Evolutionary conservation across 179 eudicot genomes (phyloP).

Genomic region (Monotropa hypopitys): DNA sequence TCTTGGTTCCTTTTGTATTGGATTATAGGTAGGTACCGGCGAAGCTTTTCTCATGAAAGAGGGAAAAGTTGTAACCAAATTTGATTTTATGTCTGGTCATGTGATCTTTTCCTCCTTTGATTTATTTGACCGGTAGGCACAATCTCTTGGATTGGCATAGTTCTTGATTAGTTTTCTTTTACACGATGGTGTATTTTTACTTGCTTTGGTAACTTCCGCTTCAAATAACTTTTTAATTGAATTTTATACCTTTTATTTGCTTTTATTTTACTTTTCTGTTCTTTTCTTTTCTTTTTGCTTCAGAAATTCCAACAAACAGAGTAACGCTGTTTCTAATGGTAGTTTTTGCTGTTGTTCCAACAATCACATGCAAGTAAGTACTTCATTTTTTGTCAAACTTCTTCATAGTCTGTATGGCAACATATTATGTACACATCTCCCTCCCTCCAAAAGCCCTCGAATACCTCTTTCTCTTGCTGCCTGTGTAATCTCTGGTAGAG

Average conservation of each 20-base stretch:
- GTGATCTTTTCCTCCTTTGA: not conserved
- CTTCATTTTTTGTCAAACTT: not conserved
- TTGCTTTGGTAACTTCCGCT: not conserved
- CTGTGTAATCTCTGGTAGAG: not conserved
- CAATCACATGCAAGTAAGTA: constrained; percentile 74
- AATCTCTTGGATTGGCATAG: not conserved
- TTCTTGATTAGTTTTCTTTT: not conserved
- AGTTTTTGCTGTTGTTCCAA: constrained; percentile 77
- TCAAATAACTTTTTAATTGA: not conserved
- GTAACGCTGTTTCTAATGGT: constrained; percentile 51
- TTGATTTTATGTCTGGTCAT: not conserved
- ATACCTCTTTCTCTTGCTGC: not conserved
- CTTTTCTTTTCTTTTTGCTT: constrained; percentile 9
- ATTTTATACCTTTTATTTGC: not conserved
- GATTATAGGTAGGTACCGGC: not conserved
- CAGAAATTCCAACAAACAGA: constrained; percentile 57
- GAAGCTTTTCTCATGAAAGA: not conserved
- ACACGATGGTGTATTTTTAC: not conserved
- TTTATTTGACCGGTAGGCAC: not conserved
- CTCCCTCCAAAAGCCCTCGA: not conserved
- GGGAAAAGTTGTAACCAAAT: not conserved
- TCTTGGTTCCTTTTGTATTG: not conserved
- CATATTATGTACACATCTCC: not conserved
- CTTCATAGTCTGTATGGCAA: not conserved
- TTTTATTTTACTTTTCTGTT: not conserved